Evolutionary conservation across 805 yeast species (phyloP).

Genomic region (Cyberlindnera mrakii): DNA sequence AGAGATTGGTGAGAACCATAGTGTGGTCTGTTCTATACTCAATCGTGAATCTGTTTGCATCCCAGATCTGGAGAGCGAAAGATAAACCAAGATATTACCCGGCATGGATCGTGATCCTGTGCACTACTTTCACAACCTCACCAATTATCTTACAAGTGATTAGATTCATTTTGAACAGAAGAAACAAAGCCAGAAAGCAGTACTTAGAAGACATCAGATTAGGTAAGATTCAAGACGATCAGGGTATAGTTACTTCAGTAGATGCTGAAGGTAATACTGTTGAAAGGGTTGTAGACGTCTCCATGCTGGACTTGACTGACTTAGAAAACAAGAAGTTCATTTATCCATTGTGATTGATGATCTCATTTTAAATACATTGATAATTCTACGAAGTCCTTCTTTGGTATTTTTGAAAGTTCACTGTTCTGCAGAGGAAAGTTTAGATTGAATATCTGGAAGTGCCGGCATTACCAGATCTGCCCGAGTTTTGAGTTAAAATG

Average conservation of each 20-base stretch:
- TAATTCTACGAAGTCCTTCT: no score
- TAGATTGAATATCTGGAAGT: no score
- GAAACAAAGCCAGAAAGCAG: constrained; percentile 23
- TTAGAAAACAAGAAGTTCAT: constrained; percentile 44
- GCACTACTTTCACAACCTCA: constrained; percentile 33
- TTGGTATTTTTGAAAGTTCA: no score
- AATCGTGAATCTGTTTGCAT: constrained; percentile 38
- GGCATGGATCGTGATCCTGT: constrained; percentile 45
- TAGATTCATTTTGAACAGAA: constrained; percentile 29
- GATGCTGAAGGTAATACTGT: constrained; percentile 23
- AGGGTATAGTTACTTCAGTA: constrained; percentile 19
- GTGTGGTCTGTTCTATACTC: constrained; percentile 34
- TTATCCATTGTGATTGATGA: constrained; percentile 34
- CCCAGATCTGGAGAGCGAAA: constrained; percentile 39
- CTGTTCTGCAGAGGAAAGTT: no score
- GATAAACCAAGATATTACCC: constrained; percentile 37
- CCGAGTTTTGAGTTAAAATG: no score
- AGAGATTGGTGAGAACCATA: constrained; percentile 34
- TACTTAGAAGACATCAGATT: constrained; percentile 14
- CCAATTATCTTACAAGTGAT: constrained; percentile 32
- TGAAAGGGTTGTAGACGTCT: constrained; percentile 28
- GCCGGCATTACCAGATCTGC: no score
- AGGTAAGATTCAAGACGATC: constrained; percentile 24
- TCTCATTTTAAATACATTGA: no score
- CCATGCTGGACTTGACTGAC: constrained; percentile 48